phyloP scores from a whole-genome alignment of 768 basidiomycete species.

The Scleroderma bovista region DNA sequence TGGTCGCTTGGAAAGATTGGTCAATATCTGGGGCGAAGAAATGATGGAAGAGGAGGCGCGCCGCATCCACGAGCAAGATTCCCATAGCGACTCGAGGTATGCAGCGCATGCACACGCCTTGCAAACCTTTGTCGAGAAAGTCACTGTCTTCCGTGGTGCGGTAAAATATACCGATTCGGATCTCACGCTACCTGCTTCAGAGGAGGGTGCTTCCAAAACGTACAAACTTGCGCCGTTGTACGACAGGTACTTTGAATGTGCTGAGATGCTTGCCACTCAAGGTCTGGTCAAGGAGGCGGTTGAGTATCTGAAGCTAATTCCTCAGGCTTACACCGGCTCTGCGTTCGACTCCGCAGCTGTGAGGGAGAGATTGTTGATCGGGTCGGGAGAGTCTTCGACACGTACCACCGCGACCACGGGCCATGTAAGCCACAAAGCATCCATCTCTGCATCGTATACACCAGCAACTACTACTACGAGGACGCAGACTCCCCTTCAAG shows the following conservation, averaged over 20 bases:
- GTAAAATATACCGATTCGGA: slow-evolving; percentile 76
- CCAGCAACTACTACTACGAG: slow-evolving; percentile 33
- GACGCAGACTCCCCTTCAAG: slow-evolving; percentile 15
- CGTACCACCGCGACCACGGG: slow-evolving; percentile 30
- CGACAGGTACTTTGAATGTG: slow-evolving; percentile 94
- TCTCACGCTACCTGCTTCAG: slow-evolving; percentile 37
- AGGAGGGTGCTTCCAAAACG: slow-evolving; percentile 44
- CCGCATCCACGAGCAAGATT: slow-evolving; percentile 36
- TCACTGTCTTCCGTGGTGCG: slow-evolving; percentile 87
- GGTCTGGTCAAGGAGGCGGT: slow-evolving; percentile 84
- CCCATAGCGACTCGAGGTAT: slow-evolving; percentile 49
- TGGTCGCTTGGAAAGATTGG: slow-evolving; percentile 77
- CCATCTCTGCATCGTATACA: background rate
- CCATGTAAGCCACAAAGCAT: slow-evolving; percentile 18
- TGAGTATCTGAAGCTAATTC: slow-evolving; percentile 73
- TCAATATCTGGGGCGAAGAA: slow-evolving; percentile 91
- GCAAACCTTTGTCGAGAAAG: slow-evolving; percentile 95
- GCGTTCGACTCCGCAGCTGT: slow-evolving; percentile 38
- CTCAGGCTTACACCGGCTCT: slow-evolving; percentile 68
- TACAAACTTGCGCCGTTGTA: slow-evolving; percentile 86
- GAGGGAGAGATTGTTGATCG: slow-evolving; percentile 41
- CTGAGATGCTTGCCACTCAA: slow-evolving; percentile 84
- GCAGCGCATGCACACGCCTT: slow-evolving; percentile 80
- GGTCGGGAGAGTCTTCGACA: slow-evolving; percentile 25
- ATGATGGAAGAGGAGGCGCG: slow-evolving; percentile 75